These are phyloP conservation scores for Boletus smithii DNA, from an alignment of 1,284 basidiomycete species.

Conservation along the genomic window DNA sequence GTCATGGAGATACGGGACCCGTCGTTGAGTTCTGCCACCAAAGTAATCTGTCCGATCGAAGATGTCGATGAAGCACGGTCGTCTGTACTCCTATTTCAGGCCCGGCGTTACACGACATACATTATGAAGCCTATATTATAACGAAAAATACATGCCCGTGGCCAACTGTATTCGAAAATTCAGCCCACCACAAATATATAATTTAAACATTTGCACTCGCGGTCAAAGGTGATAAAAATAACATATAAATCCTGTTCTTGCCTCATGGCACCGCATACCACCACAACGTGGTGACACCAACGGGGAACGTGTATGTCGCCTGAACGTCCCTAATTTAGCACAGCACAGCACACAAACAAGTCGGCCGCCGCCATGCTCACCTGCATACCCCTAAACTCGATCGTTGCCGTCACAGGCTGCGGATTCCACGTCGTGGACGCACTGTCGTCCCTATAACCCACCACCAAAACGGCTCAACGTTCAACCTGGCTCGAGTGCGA, in stretches of 20 bases:
- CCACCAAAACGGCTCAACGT: background rate
- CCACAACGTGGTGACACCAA: slow-evolving; percentile 40
- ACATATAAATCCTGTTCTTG: background rate
- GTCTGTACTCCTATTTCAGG: no score
- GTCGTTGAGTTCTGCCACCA: no score
- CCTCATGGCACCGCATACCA: slow-evolving; percentile 32
- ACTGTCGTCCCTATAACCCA: slow-evolving; percentile 45
- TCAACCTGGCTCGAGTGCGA: slow-evolving; percentile 4
- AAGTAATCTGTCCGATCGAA: no score
- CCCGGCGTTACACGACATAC: no score
- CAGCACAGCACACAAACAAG: background rate
- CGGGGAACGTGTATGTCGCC: slow-evolving; percentile 40
- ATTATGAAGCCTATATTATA: no score
- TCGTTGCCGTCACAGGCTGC: slow-evolving; percentile 57
- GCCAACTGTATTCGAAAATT: no score
- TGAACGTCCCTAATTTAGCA: slow-evolving; percentile 12
- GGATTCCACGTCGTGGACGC: slow-evolving; percentile 56
- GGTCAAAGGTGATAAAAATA: background rate
- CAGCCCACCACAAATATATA: background rate
- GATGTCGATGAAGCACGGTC: no score
- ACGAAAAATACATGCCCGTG: no score
- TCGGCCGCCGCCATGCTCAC: slow-evolving; percentile 30
- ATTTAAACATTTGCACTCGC: background rate
- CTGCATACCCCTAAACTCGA: slow-evolving; percentile 68
- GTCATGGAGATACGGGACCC: no score